A percentile compares a stretch with the other conserved stretches of the same genome.
phyloP scores from a whole-genome alignment of 1,284 basidiomycete species.

The Cutaneotrichosporon cavernicola region DNA sequence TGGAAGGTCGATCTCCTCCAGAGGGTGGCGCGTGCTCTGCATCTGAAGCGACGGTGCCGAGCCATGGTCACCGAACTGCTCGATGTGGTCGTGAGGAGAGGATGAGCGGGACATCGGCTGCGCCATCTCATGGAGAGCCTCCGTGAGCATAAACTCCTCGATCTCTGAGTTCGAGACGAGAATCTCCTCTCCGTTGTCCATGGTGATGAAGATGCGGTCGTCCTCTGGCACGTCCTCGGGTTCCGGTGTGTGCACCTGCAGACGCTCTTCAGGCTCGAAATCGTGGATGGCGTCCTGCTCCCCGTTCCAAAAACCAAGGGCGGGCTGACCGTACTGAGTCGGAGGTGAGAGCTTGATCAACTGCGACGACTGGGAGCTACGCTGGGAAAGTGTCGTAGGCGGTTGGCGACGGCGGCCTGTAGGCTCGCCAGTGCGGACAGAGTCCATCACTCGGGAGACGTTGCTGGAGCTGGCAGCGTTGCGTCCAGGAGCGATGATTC shows the following conservation, averaged over 20 bases:
- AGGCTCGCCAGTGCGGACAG: background rate
- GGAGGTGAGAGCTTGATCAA: background rate
- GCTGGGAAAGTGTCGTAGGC: background rate
- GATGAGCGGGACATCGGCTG: background rate
- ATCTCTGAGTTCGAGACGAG: background rate
- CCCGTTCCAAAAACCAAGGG: background rate
- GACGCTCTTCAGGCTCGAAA: conserved; percentile 4
- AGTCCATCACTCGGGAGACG: background rate
- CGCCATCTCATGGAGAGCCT: background rate
- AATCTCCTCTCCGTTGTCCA: conserved; percentile 10
- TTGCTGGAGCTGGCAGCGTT: background rate
- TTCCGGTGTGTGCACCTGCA: background rate
- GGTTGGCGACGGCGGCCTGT: background rate
- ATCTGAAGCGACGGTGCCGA: background rate
- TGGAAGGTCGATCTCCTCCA: conserved; percentile 1
- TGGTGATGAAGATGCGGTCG: background rate
- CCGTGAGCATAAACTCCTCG: background rate
- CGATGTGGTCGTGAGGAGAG: background rate
- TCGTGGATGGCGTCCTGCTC: background rate
- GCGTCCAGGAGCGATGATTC: background rate
- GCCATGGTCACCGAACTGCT: background rate
- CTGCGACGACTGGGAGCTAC: background rate
- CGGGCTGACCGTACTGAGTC: background rate
- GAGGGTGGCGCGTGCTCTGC: background rate
- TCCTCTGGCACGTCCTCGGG: background rate